Evolutionary conservation across 2,329 filamentous ascomycete species (phyloP).

Genomic region (Mycosphaerella sp.): DNA sequence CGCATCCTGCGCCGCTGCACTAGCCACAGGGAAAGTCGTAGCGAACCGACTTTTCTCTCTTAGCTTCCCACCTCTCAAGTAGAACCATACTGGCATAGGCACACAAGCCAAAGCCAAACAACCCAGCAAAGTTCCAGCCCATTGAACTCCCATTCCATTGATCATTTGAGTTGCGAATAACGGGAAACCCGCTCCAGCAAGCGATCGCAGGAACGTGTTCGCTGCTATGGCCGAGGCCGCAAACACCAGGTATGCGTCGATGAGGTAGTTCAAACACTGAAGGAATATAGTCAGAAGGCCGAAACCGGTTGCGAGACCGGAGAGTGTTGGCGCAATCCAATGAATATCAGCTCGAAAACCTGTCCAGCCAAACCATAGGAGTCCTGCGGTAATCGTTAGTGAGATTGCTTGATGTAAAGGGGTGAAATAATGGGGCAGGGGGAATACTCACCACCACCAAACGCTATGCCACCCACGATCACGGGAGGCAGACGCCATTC

Average conservation of each 20-base stretch:
- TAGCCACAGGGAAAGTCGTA: constrained; percentile 18
- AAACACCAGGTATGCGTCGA: constrained; percentile 54
- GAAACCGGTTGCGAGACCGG: constrained; percentile 41
- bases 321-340: constrained; percentile 43
- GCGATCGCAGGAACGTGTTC: constrained; percentile 40
- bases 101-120: constrained; percentile 40
- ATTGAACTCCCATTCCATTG: constrained; percentile 46
- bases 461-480: constrained; percentile 46
- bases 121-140: constrained; percentile 43
- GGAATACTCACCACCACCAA: constrained; percentile 23
- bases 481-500: constrained; percentile 43
- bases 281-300: constrained; percentile 40
- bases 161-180: constrained; percentile 50
- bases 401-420: no score
- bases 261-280: constrained; percentile 38
- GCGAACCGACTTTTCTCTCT: constrained; percentile 40
- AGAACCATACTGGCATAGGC: constrained; percentile 43
- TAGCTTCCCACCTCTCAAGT: constrained; percentile 39
- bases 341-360: constrained; percentile 34
- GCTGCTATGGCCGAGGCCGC: constrained; percentile 34
- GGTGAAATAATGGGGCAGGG: no score
- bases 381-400: not conserved
- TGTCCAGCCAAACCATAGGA: constrained; percentile 45
- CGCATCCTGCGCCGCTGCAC: constrained; percentile 11
- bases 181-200: constrained; percentile 40